Evolutionary conservation across 805 yeast species (phyloP).

Genomic region (Saturnispora mendoncae): DNA sequence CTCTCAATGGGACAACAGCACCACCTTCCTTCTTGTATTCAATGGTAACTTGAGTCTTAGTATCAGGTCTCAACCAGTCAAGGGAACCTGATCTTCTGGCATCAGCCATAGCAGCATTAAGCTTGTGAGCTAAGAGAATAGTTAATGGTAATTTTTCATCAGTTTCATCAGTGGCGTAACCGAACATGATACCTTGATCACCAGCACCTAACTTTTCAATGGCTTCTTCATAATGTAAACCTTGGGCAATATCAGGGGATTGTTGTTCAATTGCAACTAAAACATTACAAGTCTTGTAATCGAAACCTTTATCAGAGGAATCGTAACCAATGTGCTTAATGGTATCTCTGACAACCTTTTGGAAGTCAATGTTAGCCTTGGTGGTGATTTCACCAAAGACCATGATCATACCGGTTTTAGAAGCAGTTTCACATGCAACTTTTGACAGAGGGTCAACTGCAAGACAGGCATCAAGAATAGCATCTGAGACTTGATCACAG

Average conservation of each 20-base stretch:
- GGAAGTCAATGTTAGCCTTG: conserved; percentile 90
- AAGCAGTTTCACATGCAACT: conserved; percentile 99
- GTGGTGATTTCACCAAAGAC: conserved; percentile 99
- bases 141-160: conserved; percentile 96
- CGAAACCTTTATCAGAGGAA: conserved; percentile 91
- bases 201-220: conserved; percentile 98
- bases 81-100: conserved; percentile 95
- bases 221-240: conserved; percentile 93
- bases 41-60: conserved; percentile 98
- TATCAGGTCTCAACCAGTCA: conserved; percentile 98
- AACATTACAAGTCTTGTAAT: conserved; percentile 98
- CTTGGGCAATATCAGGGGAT: conserved; percentile 98
- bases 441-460: conserved; percentile 93
- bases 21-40: conserved; percentile 93
- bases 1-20: conserved; percentile 92
- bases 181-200: conserved; percentile 99
- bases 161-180: conserved; percentile 98
- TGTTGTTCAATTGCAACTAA: conserved; percentile 99
- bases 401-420: conserved; percentile 99
- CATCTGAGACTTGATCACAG: conserved; percentile 98
- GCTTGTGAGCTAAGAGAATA: conserved; percentile 85
- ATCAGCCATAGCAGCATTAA: conserved; percentile 92
- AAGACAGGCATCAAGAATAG: conserved; percentile 95
- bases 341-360: conserved; percentile 95
- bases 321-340: conserved; percentile 98